Percentiles rank a stretch among this genome's conserved stretches.
Conservation (phyloP, 805 yeast species). For the Zygotorulaspora chibaensis region DNA sequence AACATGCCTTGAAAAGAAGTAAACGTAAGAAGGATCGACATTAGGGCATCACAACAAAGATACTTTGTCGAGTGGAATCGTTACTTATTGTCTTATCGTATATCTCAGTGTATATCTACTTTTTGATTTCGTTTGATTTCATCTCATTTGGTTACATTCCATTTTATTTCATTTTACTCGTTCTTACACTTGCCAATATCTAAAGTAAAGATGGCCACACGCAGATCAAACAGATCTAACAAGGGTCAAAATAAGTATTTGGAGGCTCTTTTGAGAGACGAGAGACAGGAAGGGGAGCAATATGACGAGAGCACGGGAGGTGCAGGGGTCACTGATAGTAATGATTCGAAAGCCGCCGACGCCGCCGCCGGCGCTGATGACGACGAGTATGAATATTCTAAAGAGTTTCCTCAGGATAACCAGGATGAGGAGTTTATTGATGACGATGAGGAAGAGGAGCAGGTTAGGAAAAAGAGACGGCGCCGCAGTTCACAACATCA, state of each 20-base stretch:
- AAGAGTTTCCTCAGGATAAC: constrained; percentile 9
- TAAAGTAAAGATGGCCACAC: constrained; percentile 25
- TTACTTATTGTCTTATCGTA: not conserved
- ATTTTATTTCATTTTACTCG: not conserved
- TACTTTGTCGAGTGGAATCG: not conserved
- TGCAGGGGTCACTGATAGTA: not conserved
- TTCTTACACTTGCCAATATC: not conserved
- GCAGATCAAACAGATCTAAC: constrained; percentile 42
- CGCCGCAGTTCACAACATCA: constrained; percentile 6
- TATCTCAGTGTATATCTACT: not conserved
- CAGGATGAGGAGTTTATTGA: constrained; percentile 16
- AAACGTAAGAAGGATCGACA: not conserved
- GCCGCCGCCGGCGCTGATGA: constrained; percentile 22
- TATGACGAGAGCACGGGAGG: not conserved
- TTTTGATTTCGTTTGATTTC: too few species aligned
- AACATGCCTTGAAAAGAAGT: too few species aligned
- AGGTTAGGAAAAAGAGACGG: not conserved
- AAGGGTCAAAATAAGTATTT: constrained; percentile 39
- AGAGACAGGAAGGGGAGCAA: constrained; percentile 16
- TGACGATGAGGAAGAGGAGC: constrained; percentile 15
- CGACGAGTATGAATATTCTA: constrained; percentile 26
- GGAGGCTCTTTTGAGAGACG: constrained; percentile 30
- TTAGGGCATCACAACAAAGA: not conserved
- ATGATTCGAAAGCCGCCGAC: constrained; percentile 12
- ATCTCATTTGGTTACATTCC: not conserved